phyloP scores from a whole-genome alignment of 176 grass and related monocot species.

The Zizania latifolia region DNA sequence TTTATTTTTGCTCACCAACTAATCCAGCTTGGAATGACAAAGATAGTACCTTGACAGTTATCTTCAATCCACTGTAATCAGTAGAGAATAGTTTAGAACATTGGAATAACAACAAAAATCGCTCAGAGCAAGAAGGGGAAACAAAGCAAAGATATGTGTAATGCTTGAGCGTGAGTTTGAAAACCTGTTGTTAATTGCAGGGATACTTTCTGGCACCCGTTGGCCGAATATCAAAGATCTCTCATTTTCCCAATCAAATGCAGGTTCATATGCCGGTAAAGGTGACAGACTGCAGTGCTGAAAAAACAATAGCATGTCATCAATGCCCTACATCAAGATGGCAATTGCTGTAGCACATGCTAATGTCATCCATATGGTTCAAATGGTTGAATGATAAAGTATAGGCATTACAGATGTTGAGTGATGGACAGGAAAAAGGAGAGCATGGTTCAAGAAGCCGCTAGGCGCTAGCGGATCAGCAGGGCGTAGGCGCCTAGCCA shows the following conservation, averaged over 20 bases:
- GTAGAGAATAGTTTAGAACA: constrained; percentile 35
- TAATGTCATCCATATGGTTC: not conserved
- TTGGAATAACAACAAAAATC: constrained; percentile 12
- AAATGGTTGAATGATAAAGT: no score
- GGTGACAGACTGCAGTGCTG: constrained; percentile 85
- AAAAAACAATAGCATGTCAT: constrained; percentile 31
- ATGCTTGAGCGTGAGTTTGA: constrained; percentile 26
- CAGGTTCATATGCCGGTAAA: constrained; percentile 87
- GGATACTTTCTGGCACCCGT: constrained; percentile 72
- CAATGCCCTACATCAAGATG: constrained; percentile 21
- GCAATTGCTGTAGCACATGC: not conserved
- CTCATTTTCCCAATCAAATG: constrained; percentile 99
- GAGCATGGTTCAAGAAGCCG: no score
- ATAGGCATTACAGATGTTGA: not conserved
- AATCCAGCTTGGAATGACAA: constrained; percentile 96
- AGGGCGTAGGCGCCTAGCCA: no score
- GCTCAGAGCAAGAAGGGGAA: not conserved
- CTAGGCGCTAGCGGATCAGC: no score
- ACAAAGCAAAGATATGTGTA: not conserved
- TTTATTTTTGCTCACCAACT: constrained; percentile 64
- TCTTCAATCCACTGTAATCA: constrained; percentile 78
- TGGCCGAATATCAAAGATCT: constrained; percentile 96
- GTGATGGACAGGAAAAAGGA: not conserved
- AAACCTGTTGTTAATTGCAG: constrained; percentile 76
- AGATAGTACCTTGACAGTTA: constrained; percentile 92